A percentile compares a stretch with the other conserved stretches of the same genome.
These are phyloP conservation scores for Chrysoporthe puriensis DNA, from an alignment of 2,329 filamentous ascomycete genomes.

Conservation along the genomic window DNA sequence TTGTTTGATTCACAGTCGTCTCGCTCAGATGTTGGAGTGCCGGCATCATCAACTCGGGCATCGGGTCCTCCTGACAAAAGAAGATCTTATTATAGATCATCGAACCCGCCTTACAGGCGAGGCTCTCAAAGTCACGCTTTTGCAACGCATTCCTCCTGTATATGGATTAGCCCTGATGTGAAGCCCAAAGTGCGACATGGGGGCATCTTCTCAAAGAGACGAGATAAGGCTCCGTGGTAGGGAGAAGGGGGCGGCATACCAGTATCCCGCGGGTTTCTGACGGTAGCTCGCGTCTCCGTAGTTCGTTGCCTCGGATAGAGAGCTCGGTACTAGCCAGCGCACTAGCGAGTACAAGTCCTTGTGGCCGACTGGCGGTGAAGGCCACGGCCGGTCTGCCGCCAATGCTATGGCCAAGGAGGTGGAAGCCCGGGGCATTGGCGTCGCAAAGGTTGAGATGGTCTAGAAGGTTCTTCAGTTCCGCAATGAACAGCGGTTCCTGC, in stretches of 20 bases:
- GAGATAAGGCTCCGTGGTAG: too few species aligned
- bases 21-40: constrained; percentile 8
- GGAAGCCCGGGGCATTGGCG: constrained; percentile 18
- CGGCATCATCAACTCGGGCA: constrained; percentile 6
- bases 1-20: neutral
- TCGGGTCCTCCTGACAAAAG: constrained; percentile 8
- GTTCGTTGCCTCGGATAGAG: neutral
- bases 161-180: too few species aligned
- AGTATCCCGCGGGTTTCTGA: neutral
- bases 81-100: constrained; percentile 17
- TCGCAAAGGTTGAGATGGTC: constrained; percentile 28
- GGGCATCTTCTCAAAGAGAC: too few species aligned
- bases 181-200: too few species aligned
- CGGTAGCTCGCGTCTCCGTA: constrained; percentile 12
- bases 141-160: constrained; percentile 3
- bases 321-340: constrained; percentile 37
- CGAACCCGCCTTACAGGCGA: neutral
- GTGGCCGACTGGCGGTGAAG: constrained; percentile 18
- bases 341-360: constrained; percentile 35
- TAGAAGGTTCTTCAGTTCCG: constrained; percentile 34
- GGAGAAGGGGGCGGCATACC: too few species aligned
- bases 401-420: constrained; percentile 20
- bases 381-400: constrained; percentile 14
- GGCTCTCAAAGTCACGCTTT: neutral
- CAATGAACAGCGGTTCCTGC: constrained; percentile 33